A percentile compares a stretch with the other conserved stretches of the same genome.
Evolutionary conservation across 805 yeast species (phyloP).

Genomic region (Candida railenensis): DNA sequence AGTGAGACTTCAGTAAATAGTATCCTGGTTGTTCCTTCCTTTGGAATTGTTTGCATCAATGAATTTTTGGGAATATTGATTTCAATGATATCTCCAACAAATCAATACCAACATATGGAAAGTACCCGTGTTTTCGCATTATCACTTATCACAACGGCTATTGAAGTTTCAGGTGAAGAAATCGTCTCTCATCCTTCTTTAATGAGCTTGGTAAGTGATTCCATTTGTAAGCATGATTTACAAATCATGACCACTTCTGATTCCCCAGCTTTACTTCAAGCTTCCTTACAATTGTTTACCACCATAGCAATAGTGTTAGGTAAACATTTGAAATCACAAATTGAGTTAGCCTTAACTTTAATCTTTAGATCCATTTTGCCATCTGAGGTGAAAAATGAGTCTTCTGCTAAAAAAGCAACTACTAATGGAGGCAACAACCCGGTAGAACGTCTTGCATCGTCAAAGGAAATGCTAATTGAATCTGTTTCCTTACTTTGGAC

Average conservation of each 20-base stretch:
- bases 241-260: slow-evolving; percentile 76
- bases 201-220: slow-evolving; percentile 68
- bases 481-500: slow-evolving; percentile 80
- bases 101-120: slow-evolving; percentile 83
- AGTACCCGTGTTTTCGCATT: slow-evolving; percentile 82
- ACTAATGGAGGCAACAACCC: background rate
- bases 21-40: slow-evolving; percentile 48
- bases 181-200: slow-evolving; percentile 62
- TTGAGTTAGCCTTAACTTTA: slow-evolving; percentile 67
- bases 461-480: slow-evolving; percentile 84
- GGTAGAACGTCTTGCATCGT: slow-evolving; percentile 31
- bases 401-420: slow-evolving; percentile 15
- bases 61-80: slow-evolving; percentile 75
- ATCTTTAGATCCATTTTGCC: slow-evolving; percentile 61
- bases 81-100: slow-evolving; percentile 78
- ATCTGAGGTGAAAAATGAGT: slow-evolving; percentile 15
- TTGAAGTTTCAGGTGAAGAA: slow-evolving; percentile 75
- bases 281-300: slow-evolving; percentile 72
- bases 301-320: slow-evolving; percentile 70
- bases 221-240: slow-evolving; percentile 80
- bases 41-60: slow-evolving; percentile 71
- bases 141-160: slow-evolving; percentile 68
- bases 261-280: slow-evolving; percentile 68
- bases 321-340: slow-evolving; percentile 68
- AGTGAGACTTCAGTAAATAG: too few relatives aligned